Base-by-base conservation (phyloP, 306 rosid genomes). In the Vicia faba region DNA sequence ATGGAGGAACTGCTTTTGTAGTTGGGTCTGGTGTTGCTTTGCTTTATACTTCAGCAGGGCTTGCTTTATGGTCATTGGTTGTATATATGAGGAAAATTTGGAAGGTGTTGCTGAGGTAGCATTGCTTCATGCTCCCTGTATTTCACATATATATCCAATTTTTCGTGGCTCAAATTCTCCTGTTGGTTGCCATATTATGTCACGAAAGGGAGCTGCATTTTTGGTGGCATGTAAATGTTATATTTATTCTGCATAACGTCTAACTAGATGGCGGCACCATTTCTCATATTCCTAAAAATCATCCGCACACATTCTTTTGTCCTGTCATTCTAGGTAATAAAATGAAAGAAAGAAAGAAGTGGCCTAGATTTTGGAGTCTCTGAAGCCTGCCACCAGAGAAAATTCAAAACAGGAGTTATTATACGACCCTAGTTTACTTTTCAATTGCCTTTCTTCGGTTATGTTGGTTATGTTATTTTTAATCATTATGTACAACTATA, bases 31-130 rank as follows among this genome's bases (percentile, higher is more conserved):
- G 99, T 63, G 82, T 95, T 68, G 76, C 16, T 72, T 79, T 91
- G 89, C 96, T 95, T 41, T 95, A 95, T 79, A 39, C 87, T 71
- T 95, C 99, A 74, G 97, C 97, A 25, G 91, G 99, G 74, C 99
- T 95, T 76, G 96, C 97, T 3, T 44, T 95, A 45, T 95, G 96
- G 99, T 95, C 99, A n/a, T 79, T 91, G 69, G 64, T 55, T 67
- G 88, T 95, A 71, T 95, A 91, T 79, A 82, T 87, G 80, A 82
- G 87, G 71, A 95, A 95, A 83, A 95, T 95, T 62, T 84, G 89
- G 86, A 85, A 77, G 84, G 96, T 85, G 40, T 73, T 95, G 61
- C 54, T 88, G 82, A 89, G 63, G 78, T 95, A 91, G 84, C 57
- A 55, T 23, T 23, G 60, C 68, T 39, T 19, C 53, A 11, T 54